Evolutionary conservation across 2,329 filamentous ascomycete genomes (phyloP).

Genomic region (Sporothrix variecibatus): DNA sequence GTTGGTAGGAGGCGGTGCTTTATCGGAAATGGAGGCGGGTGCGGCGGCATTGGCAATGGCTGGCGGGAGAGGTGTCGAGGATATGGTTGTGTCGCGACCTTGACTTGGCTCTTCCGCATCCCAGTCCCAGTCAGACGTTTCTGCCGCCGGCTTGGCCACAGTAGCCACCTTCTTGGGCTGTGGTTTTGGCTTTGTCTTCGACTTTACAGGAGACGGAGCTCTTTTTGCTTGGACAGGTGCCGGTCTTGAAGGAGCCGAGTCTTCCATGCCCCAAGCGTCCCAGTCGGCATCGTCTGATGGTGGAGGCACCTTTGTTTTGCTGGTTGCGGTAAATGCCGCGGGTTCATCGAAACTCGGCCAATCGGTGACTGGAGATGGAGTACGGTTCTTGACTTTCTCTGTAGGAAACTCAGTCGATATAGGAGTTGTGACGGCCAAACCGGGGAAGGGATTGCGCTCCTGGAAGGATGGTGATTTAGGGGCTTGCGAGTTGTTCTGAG

Average conservation of each 20-base stretch:
- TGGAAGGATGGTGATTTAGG: constrained; percentile 57
- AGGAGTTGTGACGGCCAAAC: constrained; percentile 50
- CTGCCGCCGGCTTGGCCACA: constrained; percentile 25
- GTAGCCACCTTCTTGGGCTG: constrained; percentile 20
- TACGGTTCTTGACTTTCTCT: constrained; percentile 38
- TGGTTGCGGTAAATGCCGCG: constrained; percentile 5
- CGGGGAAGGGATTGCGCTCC: constrained; percentile 55
- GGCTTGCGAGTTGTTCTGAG: constrained; percentile 37
- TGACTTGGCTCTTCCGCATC: constrained; percentile 42
- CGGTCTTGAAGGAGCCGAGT: constrained; percentile 1
- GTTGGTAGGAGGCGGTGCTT: constrained; percentile 70
- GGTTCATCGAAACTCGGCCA: constrained; percentile 45
- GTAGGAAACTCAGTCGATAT: constrained; percentile 39
- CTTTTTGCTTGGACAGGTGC: neutral
- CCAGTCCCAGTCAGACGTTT: constrained; percentile 51
- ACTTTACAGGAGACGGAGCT: neutral
- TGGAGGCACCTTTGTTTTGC: constrained; percentile 26
- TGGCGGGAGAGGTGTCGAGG: constrained; percentile 7
- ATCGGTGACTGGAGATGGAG: constrained; percentile 47
- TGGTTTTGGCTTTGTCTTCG: neutral
- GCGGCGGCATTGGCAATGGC: constrained; percentile 24
- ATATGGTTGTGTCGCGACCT: neutral
- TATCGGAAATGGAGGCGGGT: constrained; percentile 35
- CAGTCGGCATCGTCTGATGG: constrained; percentile 48
- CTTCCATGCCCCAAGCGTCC: constrained; percentile 42